phyloP scores from a whole-genome alignment of 208 protist genomes.

The Trypanosoma grayi region DNA sequence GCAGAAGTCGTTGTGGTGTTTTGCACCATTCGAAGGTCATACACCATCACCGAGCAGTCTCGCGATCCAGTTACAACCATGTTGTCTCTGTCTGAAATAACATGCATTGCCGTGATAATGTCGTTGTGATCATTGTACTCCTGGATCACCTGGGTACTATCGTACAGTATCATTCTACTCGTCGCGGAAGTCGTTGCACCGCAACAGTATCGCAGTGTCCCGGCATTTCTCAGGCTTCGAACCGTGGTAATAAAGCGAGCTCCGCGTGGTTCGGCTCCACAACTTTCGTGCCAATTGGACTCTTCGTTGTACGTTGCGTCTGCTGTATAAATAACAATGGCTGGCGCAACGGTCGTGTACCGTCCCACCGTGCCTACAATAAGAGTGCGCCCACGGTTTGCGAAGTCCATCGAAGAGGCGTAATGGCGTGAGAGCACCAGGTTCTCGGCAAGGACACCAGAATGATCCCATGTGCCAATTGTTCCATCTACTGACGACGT shows the following conservation, averaged over 20 bases:
- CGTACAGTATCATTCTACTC: conserved; percentile 67
- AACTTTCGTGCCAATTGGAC: conserved; percentile 70
- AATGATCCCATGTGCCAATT: conserved; percentile 81
- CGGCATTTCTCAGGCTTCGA: conserved; percentile 40
- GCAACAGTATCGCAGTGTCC: conserved; percentile 55
- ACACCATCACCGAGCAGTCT: conserved; percentile 78
- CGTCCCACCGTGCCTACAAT: conserved; percentile 74
- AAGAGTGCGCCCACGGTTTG: conserved; percentile 64
- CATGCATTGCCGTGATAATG: conserved; percentile 78
- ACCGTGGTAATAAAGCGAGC: conserved; percentile 77
- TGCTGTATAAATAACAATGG: conserved; percentile 74
- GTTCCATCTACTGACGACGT: conserved; percentile 81
- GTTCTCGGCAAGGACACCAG: conserved; percentile 64
- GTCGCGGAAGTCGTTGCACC: conserved; percentile 36
- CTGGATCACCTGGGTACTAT: conserved; percentile 51
- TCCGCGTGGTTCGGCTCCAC: conserved; percentile 64
- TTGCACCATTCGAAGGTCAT: conserved; percentile 59
- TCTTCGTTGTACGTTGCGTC: conserved; percentile 47
- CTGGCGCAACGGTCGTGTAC: conserved; percentile 44
- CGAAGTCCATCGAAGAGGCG: conserved; percentile 80
- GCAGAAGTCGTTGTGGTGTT: conserved; percentile 38
- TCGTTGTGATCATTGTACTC: conserved; percentile 82
- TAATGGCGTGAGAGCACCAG: conserved; percentile 79
- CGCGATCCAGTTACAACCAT: conserved; percentile 79
- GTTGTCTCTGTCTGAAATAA: conserved; percentile 60